phyloP scores from a whole-genome alignment of 176 grass and related monocot genomes.

The Lolium perenne region DNA sequence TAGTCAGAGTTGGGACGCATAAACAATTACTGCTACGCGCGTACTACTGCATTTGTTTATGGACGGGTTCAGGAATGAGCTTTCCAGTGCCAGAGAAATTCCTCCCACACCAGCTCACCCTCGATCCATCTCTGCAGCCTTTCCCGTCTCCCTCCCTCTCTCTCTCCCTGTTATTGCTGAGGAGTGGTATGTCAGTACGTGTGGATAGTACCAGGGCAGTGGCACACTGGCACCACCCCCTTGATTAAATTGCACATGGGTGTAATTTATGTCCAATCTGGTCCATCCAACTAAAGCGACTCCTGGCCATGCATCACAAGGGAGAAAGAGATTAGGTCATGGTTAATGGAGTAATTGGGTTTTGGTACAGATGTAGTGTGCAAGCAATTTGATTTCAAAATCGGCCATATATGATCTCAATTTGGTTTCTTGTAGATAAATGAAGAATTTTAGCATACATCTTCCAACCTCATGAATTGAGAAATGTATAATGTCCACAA shows the following conservation, averaged over 20 bases:
- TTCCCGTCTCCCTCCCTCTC: constrained; percentile 15
- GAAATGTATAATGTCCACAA: no score
- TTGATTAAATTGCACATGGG: constrained; percentile 63
- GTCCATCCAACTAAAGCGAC: constrained; percentile 49
- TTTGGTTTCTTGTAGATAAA: background rate
- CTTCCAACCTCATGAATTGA: no score
- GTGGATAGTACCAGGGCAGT: background rate
- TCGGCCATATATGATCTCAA: background rate
- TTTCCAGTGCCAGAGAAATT: constrained; percentile 38
- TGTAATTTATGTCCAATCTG: constrained; percentile 59
- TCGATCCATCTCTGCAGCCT: constrained; percentile 30
- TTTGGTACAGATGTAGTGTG: background rate
- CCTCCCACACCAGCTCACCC: constrained; percentile 31
- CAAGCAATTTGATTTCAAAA: background rate
- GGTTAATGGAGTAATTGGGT: background rate
- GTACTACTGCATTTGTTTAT: constrained; percentile 37
- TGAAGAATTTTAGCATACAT: background rate
- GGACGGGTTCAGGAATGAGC: constrained; percentile 52
- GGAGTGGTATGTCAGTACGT: constrained; percentile 7
- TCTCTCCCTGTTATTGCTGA: constrained; percentile 8
- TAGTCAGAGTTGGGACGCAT: constrained; percentile 49
- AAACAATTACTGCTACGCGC: constrained; percentile 16
- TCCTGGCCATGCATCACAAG: background rate
- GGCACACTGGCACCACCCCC: background rate
- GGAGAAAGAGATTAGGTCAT: background rate